These are phyloP conservation scores for Claviceps sp. DNA, from an alignment of 2,329 filamentous ascomycete species.

Conservation along the genomic window DNA sequence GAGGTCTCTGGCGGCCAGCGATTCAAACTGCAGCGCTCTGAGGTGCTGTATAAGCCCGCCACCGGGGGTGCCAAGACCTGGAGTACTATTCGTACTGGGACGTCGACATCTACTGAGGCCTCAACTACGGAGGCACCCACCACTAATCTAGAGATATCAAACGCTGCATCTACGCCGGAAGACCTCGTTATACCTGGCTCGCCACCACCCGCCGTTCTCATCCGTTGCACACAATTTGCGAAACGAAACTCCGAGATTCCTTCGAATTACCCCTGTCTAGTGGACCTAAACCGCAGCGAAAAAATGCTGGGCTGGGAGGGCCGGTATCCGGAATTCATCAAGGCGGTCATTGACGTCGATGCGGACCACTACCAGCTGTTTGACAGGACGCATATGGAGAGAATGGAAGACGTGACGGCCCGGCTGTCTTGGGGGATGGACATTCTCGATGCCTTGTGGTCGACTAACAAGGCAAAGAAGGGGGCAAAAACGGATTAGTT, in stretches of 20 bases:
- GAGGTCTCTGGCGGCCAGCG: conserved; percentile 7
- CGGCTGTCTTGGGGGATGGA: conserved; percentile 6
- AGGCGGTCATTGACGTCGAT: conserved; percentile 15
- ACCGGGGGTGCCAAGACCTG: conserved; percentile 7
- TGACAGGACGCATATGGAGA: conserved; percentile 6
- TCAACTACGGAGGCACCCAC: background rate
- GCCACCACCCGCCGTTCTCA: conserved; percentile 14
- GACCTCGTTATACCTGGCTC: background rate
- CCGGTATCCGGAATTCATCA: conserved; percentile 15
- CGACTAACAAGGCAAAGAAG: background rate
- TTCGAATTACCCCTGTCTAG: conserved; percentile 6
- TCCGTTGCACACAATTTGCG: conserved; percentile 9
- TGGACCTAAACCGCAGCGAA: conserved; percentile 15
- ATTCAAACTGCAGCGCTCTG: conserved; percentile 8
- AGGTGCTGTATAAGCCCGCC: conserved; percentile 12
- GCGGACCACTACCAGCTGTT: conserved; percentile 16
- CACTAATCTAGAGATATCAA: background rate
- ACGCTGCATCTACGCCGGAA: background rate
- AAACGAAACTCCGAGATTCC: conserved; percentile 3
- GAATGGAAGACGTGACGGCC: conserved; percentile 7
- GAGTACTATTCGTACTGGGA: conserved; percentile 4
- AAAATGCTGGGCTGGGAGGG: conserved; percentile 16
- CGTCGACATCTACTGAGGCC: background rate
- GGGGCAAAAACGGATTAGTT: too few relatives aligned
- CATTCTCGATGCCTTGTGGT: conserved; percentile 3